These are phyloP conservation scores for Yarrowia galli DNA, from an alignment of 1,139 yeast species.

Conservation along the genomic window DNA sequence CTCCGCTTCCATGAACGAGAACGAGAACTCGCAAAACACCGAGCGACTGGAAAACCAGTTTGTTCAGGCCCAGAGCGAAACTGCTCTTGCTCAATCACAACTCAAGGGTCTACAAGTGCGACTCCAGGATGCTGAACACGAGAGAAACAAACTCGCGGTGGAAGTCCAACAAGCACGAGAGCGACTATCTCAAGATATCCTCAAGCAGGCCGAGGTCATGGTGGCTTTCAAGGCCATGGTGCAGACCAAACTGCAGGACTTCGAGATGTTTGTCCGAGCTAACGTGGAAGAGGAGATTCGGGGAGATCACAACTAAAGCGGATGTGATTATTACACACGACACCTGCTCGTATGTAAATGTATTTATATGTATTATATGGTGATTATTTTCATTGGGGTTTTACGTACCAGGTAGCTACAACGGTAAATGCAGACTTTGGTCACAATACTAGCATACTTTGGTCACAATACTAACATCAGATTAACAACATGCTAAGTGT, in stretches of 20 bases:
- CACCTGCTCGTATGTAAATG: slow-evolving; percentile 1
- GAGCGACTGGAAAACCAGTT: slow-evolving; percentile 34
- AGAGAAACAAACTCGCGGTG: slow-evolving; percentile 59
- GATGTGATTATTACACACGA: slow-evolving; percentile 4
- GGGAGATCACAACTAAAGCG: slow-evolving; percentile 1
- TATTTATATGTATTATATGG: slow-evolving; percentile 35
- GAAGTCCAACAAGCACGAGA: slow-evolving; percentile 59
- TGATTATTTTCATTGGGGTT: not conserved
- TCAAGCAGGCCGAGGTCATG: slow-evolving; percentile 62
- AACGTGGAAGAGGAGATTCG: slow-evolving; percentile 30
- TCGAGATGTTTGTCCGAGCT: slow-evolving; percentile 54
- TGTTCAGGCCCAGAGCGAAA: slow-evolving; percentile 28
- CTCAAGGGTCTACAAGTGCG: slow-evolving; percentile 28
- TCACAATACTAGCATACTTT: not conserved
- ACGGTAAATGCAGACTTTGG: not conserved
- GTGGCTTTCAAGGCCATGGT: slow-evolving; percentile 70
- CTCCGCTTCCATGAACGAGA: slow-evolving; percentile 28
- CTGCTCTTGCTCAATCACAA: slow-evolving; percentile 27
- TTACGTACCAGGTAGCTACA: not conserved
- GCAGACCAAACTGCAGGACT: slow-evolving; percentile 64
- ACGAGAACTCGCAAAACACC: slow-evolving; percentile 32
- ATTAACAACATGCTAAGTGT: slow-evolving; percentile 10
- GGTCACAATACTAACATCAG: slow-evolving; percentile 1
- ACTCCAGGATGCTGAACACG: slow-evolving; percentile 53
- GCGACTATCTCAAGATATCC: slow-evolving; percentile 57